Percentiles rank a stretch among this genome's conserved stretches.
Evolutionary conservation across 805 yeast genomes (phyloP).

Genomic region (Yarrowia porcina): DNA sequence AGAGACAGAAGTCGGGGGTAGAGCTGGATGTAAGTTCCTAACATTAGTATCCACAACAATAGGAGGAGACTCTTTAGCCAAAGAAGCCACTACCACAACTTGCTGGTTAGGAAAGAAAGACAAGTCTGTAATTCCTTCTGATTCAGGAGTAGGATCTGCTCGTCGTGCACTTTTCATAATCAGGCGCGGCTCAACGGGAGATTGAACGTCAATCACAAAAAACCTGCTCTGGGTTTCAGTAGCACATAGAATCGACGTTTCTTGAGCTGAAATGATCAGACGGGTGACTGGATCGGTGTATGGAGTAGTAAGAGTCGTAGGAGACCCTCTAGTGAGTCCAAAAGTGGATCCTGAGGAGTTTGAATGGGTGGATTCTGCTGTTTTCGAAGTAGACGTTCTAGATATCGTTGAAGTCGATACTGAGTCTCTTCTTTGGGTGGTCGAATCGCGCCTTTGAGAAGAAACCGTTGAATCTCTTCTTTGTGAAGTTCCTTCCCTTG

Average conservation of each 20-base stretch:
- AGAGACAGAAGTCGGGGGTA: constrained; percentile 40
- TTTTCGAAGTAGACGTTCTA: background rate
- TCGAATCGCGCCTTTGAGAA: background rate
- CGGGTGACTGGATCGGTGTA: constrained; percentile 81
- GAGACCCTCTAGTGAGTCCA: constrained; percentile 38
- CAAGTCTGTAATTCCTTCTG: constrained; percentile 85
- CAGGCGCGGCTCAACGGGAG: constrained; percentile 60
- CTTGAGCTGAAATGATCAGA: constrained; percentile 68
- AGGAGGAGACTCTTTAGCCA: constrained; percentile 63
- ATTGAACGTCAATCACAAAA: constrained; percentile 64
- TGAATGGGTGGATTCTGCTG: background rate
- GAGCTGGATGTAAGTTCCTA: constrained; percentile 27
- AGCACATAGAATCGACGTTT: constrained; percentile 68
- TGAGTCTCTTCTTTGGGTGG: background rate
- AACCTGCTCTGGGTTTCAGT: constrained; percentile 77
- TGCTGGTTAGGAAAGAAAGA: constrained; percentile 66
- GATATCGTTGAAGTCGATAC: background rate
- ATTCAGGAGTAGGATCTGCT: constrained; percentile 50
- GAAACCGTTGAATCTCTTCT: background rate
- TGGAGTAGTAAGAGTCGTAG: constrained; percentile 75
- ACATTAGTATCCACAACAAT: constrained; percentile 64
- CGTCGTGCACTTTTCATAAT: constrained; percentile 66
- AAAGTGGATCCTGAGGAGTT: constrained; percentile 30
- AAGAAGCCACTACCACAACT: constrained; percentile 46
- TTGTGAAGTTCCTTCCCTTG: background rate